Percentiles rank a stretch among this genome's conserved stretches.
These are phyloP conservation scores for Ceraceosorus guamensis DNA, from an alignment of 1,284 basidiomycete species.

Conservation along the genomic window DNA sequence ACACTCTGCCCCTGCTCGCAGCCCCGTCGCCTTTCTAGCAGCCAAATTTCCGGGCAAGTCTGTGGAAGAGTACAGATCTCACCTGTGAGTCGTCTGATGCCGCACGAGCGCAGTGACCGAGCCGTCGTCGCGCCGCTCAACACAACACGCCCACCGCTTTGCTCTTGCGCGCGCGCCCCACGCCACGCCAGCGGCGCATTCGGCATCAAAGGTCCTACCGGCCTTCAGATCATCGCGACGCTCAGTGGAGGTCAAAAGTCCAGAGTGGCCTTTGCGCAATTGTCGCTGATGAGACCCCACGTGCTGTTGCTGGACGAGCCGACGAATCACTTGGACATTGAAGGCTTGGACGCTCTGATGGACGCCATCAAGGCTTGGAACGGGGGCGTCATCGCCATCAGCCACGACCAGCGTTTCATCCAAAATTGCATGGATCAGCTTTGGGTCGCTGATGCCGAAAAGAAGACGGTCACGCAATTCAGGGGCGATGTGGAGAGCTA, in stretches of 20 bases:
- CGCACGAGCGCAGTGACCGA: no score
- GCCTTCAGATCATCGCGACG: conserved; percentile 64
- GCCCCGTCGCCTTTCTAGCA: conserved; percentile 85
- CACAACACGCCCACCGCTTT: no score
- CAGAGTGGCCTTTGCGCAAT: conserved; percentile 86
- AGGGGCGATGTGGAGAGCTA: conserved; percentile 82
- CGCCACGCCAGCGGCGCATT: no score
- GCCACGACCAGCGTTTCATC: conserved; percentile 44
- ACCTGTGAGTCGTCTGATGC: conserved; percentile 54
- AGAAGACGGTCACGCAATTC: conserved; percentile 75
- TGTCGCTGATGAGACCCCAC: conserved; percentile 84
- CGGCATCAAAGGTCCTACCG: conserved; percentile 94
- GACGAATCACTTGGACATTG: conserved; percentile 88
- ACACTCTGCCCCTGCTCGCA: no score
- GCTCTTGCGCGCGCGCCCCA: no score
- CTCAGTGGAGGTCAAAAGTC: conserved; percentile 85
- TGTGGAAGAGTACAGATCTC: conserved; percentile 90
- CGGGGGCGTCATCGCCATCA: conserved; percentile 62
- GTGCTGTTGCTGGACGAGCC: conserved; percentile 96
- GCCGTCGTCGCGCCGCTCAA: no score
- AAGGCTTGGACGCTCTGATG: conserved; percentile 90
- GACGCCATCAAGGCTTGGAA: conserved; percentile 79
- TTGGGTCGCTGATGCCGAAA: conserved; percentile 63
- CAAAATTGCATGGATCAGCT: conserved; percentile 37
- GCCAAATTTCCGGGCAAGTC: conserved; percentile 85